Percentiles rank a stretch among this genome's conserved stretches.
phyloP scores from a whole-genome alignment of 805 yeast species.

The Saccharomycopsis fodiens region DNA sequence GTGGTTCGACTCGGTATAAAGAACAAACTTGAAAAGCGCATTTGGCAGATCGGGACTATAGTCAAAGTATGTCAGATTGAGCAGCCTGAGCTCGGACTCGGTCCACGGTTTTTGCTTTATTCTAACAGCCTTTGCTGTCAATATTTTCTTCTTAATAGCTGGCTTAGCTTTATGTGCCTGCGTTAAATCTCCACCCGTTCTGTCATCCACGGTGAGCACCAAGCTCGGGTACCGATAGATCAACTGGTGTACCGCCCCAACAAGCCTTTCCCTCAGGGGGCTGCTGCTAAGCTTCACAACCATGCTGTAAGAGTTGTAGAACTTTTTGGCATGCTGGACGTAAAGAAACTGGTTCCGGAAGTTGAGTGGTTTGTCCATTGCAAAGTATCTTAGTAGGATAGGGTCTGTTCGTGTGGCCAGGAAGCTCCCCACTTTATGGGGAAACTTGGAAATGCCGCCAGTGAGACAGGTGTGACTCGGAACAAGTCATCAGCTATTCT shows the following conservation, averaged over 20 bases:
- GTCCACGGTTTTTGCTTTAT: background rate
- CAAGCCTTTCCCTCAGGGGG: background rate
- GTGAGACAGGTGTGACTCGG: too few species aligned
- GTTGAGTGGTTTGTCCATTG: too few species aligned
- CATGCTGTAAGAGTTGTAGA: slow-evolving; percentile 2
- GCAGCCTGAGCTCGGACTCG: background rate
- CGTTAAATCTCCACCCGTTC: background rate
- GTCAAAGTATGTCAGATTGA: background rate
- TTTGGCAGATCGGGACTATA: background rate
- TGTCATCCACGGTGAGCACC: slow-evolving; percentile 4
- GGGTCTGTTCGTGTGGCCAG: too few species aligned
- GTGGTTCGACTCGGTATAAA: background rate
- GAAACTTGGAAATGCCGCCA: too few species aligned
- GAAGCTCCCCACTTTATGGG: too few species aligned
- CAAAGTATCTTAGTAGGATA: too few species aligned
- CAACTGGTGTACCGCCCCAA: slow-evolving; percentile 2
- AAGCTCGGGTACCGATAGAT: slow-evolving; percentile 6
- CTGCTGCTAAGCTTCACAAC: background rate
- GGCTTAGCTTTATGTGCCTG: background rate
- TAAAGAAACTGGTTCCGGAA: slow-evolving; percentile 6
- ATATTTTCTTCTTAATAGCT: background rate
- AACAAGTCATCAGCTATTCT: too few species aligned
- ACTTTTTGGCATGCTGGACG: background rate
- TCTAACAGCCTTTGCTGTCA: background rate
- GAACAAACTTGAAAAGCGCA: background rate